phyloP scores from a whole-genome alignment of 73 alveolate species.

The Paramecium biaurelia region DNA sequence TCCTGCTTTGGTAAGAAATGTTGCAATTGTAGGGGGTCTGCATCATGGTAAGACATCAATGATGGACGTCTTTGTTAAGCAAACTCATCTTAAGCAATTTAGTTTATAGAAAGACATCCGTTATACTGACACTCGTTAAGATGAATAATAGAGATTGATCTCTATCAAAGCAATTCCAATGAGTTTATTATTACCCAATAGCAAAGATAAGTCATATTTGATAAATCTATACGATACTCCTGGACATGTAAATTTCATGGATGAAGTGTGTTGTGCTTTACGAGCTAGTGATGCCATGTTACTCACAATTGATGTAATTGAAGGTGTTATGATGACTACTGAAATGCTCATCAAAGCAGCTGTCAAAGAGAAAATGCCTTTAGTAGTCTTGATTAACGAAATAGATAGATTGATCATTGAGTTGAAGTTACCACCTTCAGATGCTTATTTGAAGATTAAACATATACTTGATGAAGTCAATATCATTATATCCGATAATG shows the following conservation, averaged over 20 bases:
- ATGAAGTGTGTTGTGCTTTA: slow-evolving; percentile 90
- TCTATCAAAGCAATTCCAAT: slow-evolving; percentile 95
- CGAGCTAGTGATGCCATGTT: slow-evolving; percentile 94
- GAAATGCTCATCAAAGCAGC: slow-evolving; percentile 85
- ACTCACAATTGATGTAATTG: slow-evolving; percentile 88
- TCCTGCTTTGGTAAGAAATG: slow-evolving; percentile 95
- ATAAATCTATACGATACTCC: slow-evolving; percentile 99
- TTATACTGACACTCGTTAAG: slow-evolving; percentile 97
- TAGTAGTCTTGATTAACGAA: slow-evolving; percentile 93
- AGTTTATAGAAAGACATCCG: slow-evolving; percentile 70
- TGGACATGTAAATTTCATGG: slow-evolving; percentile 97
- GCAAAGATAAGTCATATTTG: slow-evolving; percentile 97
- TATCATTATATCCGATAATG: slow-evolving; percentile 67
- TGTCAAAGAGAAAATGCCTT: slow-evolving; percentile 80
- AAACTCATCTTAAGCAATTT: slow-evolving; percentile 84
- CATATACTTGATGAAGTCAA: slow-evolving; percentile 94
- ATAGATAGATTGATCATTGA: slow-evolving; percentile 97
- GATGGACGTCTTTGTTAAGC: slow-evolving; percentile 95
- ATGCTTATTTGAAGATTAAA: slow-evolving; percentile 97
- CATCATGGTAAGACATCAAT: slow-evolving; percentile 99
- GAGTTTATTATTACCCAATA: slow-evolving; percentile 91
- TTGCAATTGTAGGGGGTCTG: slow-evolving; percentile 96
- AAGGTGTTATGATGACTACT: slow-evolving; percentile 89
- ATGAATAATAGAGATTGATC: slow-evolving; percentile 95
- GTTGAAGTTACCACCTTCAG: slow-evolving; percentile 98